Base-by-base conservation (phyloP, 345 rosid species). In the Linum tenue region DNA sequence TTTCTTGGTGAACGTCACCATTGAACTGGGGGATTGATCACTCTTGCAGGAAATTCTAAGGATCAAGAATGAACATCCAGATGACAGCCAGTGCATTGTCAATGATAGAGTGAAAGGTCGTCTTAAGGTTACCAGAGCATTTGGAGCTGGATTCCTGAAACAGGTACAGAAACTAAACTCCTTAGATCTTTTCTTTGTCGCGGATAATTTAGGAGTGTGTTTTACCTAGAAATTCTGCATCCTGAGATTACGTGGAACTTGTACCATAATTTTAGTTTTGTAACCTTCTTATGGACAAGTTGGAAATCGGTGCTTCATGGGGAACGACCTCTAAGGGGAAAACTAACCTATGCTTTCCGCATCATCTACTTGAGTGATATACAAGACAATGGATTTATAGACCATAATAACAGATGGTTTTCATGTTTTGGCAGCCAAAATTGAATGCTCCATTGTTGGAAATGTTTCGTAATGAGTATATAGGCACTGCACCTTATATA, bases 111-210 rank as follows among this genome's bases (percentile, higher is more conserved):
- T 92, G 56, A 90, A 92, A 75, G 98, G 98, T 37, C 94, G 97
- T 57, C 86, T 92, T 51, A 88, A 90, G 85, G 98, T 90, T 66
- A 90, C 98, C 6, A 85, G 98, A 75, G 98, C 98, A 38, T 92
- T 92, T 77, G 98, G 98, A 53, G 98, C 98, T 38, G 98, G 98
- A 75, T 92, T 84, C 73, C 80, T 92, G 70, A 92, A 92, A 75
- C 85, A 85, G 97, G 98, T 92, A 74, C 64, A 39, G 3, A 53
- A 39, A 53, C 16, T 40, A 22, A 60, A n/a, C 31, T 65, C 66
- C 44, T 9, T 48, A 48, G 53, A 48, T 48, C 59, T 59, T 39
- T 35, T 74, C 59, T 14, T 39, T 37, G 43, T 65, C 63, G 17
- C 35, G 31, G 59, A 41, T 10, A 3, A 48, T 48, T 48, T 15